Evolutionary conservation across 2,329 filamentous ascomycete genomes (phyloP).

Genomic region (Ceratocystis destructans): DNA sequence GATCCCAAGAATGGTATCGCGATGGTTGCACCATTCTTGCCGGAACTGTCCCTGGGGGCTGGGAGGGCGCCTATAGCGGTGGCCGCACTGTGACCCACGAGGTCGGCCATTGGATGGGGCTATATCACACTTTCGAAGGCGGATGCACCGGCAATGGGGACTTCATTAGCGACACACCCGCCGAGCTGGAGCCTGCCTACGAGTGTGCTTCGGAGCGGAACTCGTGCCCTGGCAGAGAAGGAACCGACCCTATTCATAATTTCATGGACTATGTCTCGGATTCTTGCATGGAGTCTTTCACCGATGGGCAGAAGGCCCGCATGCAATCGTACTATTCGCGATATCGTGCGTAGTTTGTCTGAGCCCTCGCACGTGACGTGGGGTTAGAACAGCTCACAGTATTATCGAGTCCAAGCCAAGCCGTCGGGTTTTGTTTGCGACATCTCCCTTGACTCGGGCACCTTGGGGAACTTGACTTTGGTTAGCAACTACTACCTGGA

Average conservation of each 20-base stretch:
- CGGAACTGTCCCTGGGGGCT: constrained; percentile 29
- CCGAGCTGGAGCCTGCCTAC: constrained; percentile 25
- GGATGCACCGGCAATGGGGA: constrained; percentile 29
- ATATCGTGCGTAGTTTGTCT: constrained; percentile 12
- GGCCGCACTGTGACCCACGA: constrained; percentile 30
- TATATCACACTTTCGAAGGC: constrained; percentile 36
- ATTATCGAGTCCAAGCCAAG: too few relatives aligned
- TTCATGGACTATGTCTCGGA: constrained; percentile 33
- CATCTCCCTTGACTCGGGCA: neutral
- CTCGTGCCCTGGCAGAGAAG: constrained; percentile 25
- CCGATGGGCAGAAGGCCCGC: constrained; percentile 27
- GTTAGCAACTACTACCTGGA: too few relatives aligned
- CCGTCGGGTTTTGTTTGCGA: neutral
- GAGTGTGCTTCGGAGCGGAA: constrained; percentile 30
- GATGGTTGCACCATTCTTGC: constrained; percentile 31
- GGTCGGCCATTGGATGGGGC: constrained; percentile 37
- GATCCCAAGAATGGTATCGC: constrained; percentile 26
- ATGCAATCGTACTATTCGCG: constrained; percentile 18
- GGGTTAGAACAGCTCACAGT: too few relatives aligned
- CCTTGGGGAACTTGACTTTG: too few relatives aligned
- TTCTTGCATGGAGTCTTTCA: constrained; percentile 34
- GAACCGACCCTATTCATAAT: constrained; percentile 29
- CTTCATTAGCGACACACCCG: constrained; percentile 30
- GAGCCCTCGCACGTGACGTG: too few relatives aligned
- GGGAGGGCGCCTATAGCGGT: constrained; percentile 26